Evolutionary conservation across 148 eudicot genomes (phyloP).

Genomic region (Camellia sinensis): DNA sequence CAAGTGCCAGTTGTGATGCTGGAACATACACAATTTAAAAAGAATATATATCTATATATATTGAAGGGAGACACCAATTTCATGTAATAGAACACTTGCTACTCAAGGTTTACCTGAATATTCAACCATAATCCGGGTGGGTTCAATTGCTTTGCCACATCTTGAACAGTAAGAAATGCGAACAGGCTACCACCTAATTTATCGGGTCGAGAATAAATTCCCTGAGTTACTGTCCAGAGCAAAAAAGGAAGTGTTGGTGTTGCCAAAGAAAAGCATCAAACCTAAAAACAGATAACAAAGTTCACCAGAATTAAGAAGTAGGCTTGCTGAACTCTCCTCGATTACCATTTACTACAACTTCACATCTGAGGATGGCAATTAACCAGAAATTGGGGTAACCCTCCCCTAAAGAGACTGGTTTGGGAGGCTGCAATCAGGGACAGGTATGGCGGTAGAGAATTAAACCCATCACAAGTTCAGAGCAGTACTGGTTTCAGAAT

Average conservation of each 20-base stretch:
- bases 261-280: background rate
- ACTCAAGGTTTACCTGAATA: constrained; percentile 52
- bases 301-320: constrained; percentile 3
- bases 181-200: constrained; percentile 36
- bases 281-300: background rate
- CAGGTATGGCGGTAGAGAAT: too few relatives aligned
- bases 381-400: too few relatives aligned
- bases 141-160: constrained; percentile 25
- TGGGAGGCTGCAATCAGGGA: too few relatives aligned
- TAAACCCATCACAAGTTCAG: too few relatives aligned
- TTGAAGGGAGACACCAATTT: background rate
- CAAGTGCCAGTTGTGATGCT: background rate
- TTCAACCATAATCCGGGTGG: constrained; percentile 70
- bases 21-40: background rate
- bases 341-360: background rate
- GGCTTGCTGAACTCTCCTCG: background rate
- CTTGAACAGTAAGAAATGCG: constrained; percentile 53
- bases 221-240: constrained; percentile 50
- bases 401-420: too few relatives aligned
- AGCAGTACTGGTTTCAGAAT: too few relatives aligned
- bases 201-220: constrained; percentile 39
- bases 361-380: background rate
- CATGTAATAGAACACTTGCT: background rate
- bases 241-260: constrained; percentile 6
- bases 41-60: background rate